phyloP scores from a whole-genome alignment of 192 early-diverging fungal species.

The Obelidium mucronatum region DNA sequence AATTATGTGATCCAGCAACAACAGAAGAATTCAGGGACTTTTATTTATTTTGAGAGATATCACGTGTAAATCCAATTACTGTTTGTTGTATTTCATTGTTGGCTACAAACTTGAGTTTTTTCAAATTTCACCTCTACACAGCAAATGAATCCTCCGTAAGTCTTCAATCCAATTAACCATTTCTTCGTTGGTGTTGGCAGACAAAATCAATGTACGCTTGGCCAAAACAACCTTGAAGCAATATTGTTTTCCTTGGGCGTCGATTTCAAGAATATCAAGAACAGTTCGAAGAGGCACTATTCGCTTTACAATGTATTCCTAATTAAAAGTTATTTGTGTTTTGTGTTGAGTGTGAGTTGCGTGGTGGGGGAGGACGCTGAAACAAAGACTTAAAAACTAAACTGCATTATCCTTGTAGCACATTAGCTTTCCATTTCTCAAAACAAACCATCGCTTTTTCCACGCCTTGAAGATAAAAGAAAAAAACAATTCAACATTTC shows the following conservation, averaged over 20 bases:
- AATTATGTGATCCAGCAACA: too few relatives aligned
- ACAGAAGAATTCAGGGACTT: too few relatives aligned
- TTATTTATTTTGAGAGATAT: too few relatives aligned
- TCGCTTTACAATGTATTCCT: conserved; percentile 61
- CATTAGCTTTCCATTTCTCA: conserved; percentile 49
- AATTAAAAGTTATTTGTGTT: too few relatives aligned
- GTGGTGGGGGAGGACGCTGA: too few relatives aligned
- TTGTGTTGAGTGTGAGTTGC: too few relatives aligned
- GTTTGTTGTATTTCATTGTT: too few relatives aligned
- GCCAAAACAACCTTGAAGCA: conserved; percentile 58
- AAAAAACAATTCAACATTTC: conserved; percentile 1
- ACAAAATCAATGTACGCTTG: conserved; percentile 49
- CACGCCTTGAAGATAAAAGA: conserved; percentile 35
- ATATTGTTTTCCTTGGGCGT: conserved; percentile 41
- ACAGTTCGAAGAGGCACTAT: conserved; percentile 50
- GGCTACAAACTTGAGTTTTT: too few relatives aligned
- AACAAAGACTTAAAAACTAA: conserved; percentile 30
- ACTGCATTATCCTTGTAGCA: conserved; percentile 55
- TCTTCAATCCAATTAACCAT: conserved; percentile 45
- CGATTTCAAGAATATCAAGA: conserved; percentile 57
- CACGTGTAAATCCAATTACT: too few relatives aligned
- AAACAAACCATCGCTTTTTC: conserved; percentile 61
- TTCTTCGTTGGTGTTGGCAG: conserved; percentile 37
- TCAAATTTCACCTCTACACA: conserved; percentile 17
- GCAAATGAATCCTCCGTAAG: conserved; percentile 31